Evolutionary conservation across 768 basidiomycete genomes (phyloP), one percentile per base, ranked within the genome.

Genomic region (Melanogaster broomeanus): DNA sequence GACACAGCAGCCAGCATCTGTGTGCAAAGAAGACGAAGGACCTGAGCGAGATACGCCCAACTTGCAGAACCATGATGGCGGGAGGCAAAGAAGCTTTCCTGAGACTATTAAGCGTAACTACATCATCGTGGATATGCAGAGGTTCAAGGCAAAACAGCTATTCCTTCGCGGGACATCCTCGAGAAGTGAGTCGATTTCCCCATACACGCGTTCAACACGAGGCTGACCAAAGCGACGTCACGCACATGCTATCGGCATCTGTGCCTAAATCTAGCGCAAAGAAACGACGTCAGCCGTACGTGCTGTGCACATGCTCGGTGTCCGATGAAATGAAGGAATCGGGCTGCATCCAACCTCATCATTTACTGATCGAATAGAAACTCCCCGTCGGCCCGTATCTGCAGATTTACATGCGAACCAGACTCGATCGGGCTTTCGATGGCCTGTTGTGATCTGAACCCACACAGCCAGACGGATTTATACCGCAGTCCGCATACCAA

Each of bases 141-240:
- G n/a, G 10, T n/a, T 19, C 31, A 15, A 18, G 35, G n/a, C n/a
- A 18, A 18, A 37, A 6, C 18, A 19, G 5, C 18, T 42, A 49
- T 48, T 24, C 55, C 55, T 30, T 52, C 52, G 39, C 47, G 40
- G n/a, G n/a, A n/a, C n/a, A 44, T 19, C 34, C 38, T 48, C 55
- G 39, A 48, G 39, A 56, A 45, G 44, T 56, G 50, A 45, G 44
- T 56, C 39, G 16, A 39, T 13, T 34, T n/a, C 47, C 21, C 40
- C 27, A 43, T 44, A 56, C 57, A 58, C 51, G 52, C 57, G 28
- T 9, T 5, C 43, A 31, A 59, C 58, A 59, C 57, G 58, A 59
- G 58, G 57, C 57, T 33, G 9, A 16, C 22, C 44, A 8, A 45
- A 42, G 55, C 43, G 55, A 48, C 42, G 46, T 56, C 41, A 42